Evolutionary conservation across 345 rosid species (phyloP), one percentile per base, ranked within the genome.

Genomic region (Gynandropsis gynandra): DNA sequence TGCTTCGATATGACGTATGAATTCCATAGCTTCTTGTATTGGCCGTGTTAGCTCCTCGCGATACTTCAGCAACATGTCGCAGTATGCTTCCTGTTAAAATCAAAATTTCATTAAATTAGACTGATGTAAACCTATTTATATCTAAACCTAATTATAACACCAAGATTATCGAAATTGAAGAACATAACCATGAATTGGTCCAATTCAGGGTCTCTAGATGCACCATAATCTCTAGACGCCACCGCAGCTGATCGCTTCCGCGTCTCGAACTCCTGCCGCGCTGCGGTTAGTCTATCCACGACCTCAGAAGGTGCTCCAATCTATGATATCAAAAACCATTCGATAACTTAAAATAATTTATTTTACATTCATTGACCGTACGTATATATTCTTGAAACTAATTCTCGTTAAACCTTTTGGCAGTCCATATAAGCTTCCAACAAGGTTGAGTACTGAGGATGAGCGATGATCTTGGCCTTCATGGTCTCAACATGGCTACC

Each of bases 221-320:
- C 13, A 39, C 38, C 38, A 24, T 24, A 24, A 24, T 24, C 29
- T 24, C 29, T 24, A 68, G 56, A 14, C 72, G 72, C 42, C 65
- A 73, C 39, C 77, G 71, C 59, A 74, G 90, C 58, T 76, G 75
- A 9, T 42, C 83, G 74, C 52, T 78, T 88, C 47, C 82, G 72
- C 4, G 85, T 70, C 66, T 92, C 95, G 4, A 85, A 82, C 58
- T 87, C 95, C 61, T 83, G 90, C 15, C 87, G 63, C 19, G 78
- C 85, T 16, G 84, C 86, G 1, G 74, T 76, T 9, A 92, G 79
- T 67, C 74, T 71, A 20, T 79, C 86, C 27, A 74, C 80, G 16
- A 83, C 76, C 47, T 92, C 98, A 35, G 97, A 85, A 51, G 98
- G 87, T 42, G 97, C 98, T 76, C 98, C 98, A 16, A 87, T 80